phyloP scores from a whole-genome alignment of 2,329 filamentous ascomycete species.

The Pestalotiopsis sp. region DNA sequence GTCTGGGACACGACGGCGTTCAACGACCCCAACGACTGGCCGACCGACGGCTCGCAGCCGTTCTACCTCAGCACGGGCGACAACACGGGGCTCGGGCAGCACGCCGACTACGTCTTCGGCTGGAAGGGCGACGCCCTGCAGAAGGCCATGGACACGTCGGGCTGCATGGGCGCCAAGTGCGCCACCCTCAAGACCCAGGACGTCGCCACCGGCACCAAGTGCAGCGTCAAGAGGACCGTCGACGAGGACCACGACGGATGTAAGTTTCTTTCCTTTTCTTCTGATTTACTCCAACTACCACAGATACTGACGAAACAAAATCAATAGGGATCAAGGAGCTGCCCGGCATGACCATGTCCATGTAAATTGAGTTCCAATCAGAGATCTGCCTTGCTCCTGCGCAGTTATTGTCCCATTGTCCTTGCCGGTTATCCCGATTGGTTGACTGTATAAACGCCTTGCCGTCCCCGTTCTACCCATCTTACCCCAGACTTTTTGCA shows the following conservation, averaged over 20 bases:
- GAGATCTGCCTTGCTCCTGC: too few species aligned
- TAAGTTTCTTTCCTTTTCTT: neutral
- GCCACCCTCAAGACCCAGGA: slow-evolving; percentile 31
- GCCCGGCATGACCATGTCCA: neutral
- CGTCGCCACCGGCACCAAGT: slow-evolving; percentile 29
- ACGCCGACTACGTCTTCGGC: slow-evolving; percentile 42
- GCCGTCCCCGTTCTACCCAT: neutral
- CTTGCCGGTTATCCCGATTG: neutral
- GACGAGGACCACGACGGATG: slow-evolving; percentile 7
- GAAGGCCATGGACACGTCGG: slow-evolving; percentile 31
- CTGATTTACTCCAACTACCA: neutral
- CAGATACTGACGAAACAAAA: neutral
- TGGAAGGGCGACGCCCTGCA: slow-evolving; percentile 40
- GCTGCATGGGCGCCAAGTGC: slow-evolving; percentile 36
- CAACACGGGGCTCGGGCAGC: slow-evolving; percentile 38
- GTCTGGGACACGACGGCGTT: slow-evolving; percentile 47
- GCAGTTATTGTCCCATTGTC: too few species aligned
- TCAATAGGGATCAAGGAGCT: slow-evolving; percentile 6
- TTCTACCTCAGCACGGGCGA: slow-evolving; percentile 32
- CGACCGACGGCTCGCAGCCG: slow-evolving; percentile 33
- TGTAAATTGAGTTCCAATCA: neutral
- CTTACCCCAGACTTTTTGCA: neutral
- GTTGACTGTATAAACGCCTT: neutral
- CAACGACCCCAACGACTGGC: slow-evolving; percentile 29
- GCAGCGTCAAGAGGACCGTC: slow-evolving; percentile 22